Base-by-base conservation (phyloP, 2,329 filamentous ascomycete genomes). In the Delphinella strobiligena region DNA sequence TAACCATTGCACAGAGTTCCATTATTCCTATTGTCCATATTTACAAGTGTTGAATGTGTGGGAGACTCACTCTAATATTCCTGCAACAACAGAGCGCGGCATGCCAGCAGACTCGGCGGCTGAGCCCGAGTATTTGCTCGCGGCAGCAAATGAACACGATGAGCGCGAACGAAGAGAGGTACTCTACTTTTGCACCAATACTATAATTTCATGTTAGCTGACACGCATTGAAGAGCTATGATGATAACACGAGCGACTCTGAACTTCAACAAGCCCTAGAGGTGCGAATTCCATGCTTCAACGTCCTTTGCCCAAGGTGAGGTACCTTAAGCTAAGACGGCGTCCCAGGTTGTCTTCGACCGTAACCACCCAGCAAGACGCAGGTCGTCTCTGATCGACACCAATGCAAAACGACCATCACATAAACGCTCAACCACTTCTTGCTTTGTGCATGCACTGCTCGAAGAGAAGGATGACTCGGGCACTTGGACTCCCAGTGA, bases 361-460 rank as follows among this genome's bases (percentile, higher is more conserved):
- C 60, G 63, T 34, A 66, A 69, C 40, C 62, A 54, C 43, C 61
- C 56, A 35, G 69, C 71, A 45, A 69, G 75, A 40, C 71, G 75
- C 49, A 75, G 74, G 59, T 75, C 75, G 15, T 79, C 75, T 3
- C 61, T 79, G 15, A 70, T 70, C 24, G 54, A 58, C 35, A 61
- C 66, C 19, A 56, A 63, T 43, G 53, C 61, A 16, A 54, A 52
- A 19, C 51, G 65, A 24, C 54, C 56, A 19, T 57, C 59, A 17
- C 54, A 61, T 11, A 44, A 60, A 16, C 50, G 43, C 46, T 48
- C 60, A 47, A 54, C 56, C 22, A 78, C 75, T 2, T 67, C 71
- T 42, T 80, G 76, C 51, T 75, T 78, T 45, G 74, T 80, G 3
- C 76, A 80, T 49, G 66, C 68, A 0, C 56, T 79, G 2, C 68